Evolutionary conservation across 2,329 filamentous ascomycete species (phyloP), one percentile per base, ranked within the genome.

Genomic region (Claviceps arundinis): DNA sequence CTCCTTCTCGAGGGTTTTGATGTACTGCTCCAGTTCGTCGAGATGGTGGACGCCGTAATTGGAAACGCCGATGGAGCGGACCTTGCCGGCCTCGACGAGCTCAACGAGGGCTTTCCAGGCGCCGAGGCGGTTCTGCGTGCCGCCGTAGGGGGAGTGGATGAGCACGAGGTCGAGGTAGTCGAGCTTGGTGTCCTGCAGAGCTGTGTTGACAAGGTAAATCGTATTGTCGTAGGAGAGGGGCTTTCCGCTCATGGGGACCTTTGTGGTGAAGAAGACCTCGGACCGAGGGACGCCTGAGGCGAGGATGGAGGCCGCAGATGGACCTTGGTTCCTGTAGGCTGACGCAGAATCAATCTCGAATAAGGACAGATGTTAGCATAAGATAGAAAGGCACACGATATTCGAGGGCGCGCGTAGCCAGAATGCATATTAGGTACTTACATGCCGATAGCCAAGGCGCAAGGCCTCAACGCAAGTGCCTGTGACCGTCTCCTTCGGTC

Each of bases 81-180:
- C 69, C 60, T 81, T 81, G 48, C 80, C 80, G 45, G 73, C 77
- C 52, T 81, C 77, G 41, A 81, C 77, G 9, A 73, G 73, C 62
- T 84, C 80, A n/a, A 82, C 80, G 4, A 84, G 72, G 2, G 78
- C 81, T 50, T 69, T 73, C 81, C 81, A 84, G 1, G 77, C 74
- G 14, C 71, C 79, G 60, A 81, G 82, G 56, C 81, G 75, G 47
- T 64, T 70, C 17, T 68, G 70, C 1, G 72, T 66, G 1, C 79
- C 80, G 43, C 80, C 79, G 58, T 79, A 81, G 0, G 80, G 80
- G 0, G 76, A 69, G 62, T 84, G 81, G 50, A 84, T 74, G 19
- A 84, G 74, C 65, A 77, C 76, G 52, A 87, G 73, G 60, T 88
- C 83, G 56, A 87, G 74, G 64, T 87, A 87, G 22, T 73, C 77